Conservation (phyloP, 148 eudicot species). For the Persicaria maculosa region DNA sequence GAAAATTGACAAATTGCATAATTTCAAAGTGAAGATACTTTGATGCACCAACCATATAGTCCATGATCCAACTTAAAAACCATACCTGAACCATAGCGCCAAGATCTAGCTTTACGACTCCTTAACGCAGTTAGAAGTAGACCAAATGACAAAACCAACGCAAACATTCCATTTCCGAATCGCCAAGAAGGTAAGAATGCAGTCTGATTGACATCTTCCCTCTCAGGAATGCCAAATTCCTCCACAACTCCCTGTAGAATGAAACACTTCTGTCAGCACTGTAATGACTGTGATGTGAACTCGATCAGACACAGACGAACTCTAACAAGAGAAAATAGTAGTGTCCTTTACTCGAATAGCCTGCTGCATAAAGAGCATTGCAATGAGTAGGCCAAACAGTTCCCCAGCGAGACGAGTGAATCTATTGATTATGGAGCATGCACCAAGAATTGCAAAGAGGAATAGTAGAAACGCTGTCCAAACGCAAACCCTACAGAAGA, state of each 20-base stretch:
- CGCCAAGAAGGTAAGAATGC: constrained; percentile 89
- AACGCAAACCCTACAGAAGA: constrained; percentile 73
- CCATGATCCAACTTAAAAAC: neutral
- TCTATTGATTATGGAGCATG: constrained; percentile 93
- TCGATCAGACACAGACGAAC: neutral
- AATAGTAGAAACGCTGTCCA: constrained; percentile 96
- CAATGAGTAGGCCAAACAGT: constrained; percentile 89
- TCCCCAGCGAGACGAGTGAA: constrained; percentile 98
- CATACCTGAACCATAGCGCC: constrained; percentile 98
- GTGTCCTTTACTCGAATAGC: constrained; percentile 71
- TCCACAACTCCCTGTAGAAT: constrained; percentile 74
- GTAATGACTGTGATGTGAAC: constrained; percentile 3
- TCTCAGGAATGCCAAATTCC: constrained; percentile 75
- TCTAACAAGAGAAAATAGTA: neutral
- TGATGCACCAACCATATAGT: neutral
- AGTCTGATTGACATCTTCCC: constrained; percentile 53
- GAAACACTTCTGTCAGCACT: neutral
- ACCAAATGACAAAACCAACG: constrained; percentile 91
- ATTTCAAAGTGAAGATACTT: neutral
- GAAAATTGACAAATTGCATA: neutral
- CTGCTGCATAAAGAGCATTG: constrained; percentile 99
- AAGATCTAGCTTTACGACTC: constrained; percentile 95
- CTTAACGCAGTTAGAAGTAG: constrained; percentile 73
- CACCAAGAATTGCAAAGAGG: constrained; percentile 84
- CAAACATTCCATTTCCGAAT: constrained; percentile 99